phyloP scores from a whole-genome alignment of 73 alveolate genomes.

The Paramecium octaurelia region DNA sequence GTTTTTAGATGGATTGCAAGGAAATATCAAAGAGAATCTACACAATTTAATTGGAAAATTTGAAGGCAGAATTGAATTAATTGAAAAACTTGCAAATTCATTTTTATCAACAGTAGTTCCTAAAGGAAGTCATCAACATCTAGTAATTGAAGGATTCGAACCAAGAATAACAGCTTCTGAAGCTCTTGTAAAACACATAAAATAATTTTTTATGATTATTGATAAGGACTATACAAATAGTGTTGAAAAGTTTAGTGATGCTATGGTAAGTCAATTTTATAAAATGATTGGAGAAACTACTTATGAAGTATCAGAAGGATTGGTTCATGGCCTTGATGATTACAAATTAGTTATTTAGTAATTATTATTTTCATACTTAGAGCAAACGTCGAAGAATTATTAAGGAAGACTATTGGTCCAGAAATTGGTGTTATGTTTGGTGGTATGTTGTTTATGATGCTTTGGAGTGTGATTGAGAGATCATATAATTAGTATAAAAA shows the following conservation, averaged over 20 bases:
- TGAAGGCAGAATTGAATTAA: conserved; percentile 9
- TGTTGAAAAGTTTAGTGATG: conserved; percentile 30
- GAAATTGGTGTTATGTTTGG: conserved; percentile 36
- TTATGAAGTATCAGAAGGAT: conserved; percentile 37
- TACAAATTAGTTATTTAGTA: background rate
- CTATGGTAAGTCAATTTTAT: background rate
- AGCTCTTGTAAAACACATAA: background rate
- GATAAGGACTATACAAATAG: background rate
- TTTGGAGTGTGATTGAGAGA: background rate
- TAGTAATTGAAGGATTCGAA: background rate
- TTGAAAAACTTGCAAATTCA: background rate
- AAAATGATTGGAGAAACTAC: conserved; percentile 33
- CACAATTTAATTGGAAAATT: background rate
- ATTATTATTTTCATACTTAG: background rate
- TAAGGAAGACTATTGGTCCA: conserved; percentile 12
- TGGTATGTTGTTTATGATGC: background rate
- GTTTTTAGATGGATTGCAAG: background rate
- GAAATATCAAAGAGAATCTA: background rate
- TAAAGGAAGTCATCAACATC: background rate
- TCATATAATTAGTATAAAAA: background rate
- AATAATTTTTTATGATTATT: conserved; percentile 5
- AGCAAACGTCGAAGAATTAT: background rate
- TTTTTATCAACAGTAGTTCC: conserved; percentile 1
- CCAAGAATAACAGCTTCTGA: conserved; percentile 7
- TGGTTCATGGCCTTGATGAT: background rate